These are phyloP conservation scores for Monsonia emarginata DNA, from an alignment of 441 rosid genomes.

Conservation along the genomic window DNA sequence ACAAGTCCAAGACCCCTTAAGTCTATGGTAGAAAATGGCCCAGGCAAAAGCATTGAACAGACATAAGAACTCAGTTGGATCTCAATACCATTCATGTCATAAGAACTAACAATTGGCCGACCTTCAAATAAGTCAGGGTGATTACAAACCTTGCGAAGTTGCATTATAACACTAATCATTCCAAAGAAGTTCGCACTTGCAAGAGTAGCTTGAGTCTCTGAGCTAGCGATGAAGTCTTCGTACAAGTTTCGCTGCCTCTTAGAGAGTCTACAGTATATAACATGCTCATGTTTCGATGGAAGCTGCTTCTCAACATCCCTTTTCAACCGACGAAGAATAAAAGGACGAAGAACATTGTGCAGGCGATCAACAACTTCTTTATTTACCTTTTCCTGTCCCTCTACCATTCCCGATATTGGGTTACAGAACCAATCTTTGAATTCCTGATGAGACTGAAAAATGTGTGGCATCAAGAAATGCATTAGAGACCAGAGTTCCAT, in stretches of 20 bases:
- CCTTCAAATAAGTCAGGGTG: conserved; percentile 99
- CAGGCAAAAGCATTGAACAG: conserved; percentile 55
- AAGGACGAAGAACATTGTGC: conserved; percentile 99
- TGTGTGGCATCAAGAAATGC: conserved; percentile 99
- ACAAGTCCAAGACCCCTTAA: conserved; percentile 60
- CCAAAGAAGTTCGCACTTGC: conserved; percentile 93
- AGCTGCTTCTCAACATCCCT: conserved; percentile 99
- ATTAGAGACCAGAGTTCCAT: conserved; percentile 99
- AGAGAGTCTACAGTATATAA: conserved; percentile 85
- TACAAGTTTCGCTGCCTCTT: conserved; percentile 97
- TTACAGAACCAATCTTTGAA: conserved; percentile 99
- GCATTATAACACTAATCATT: conserved; percentile 99
- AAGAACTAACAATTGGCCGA: conserved; percentile 95
- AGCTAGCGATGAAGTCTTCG: conserved; percentile 98
- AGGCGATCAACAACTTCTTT: conserved; percentile 96
- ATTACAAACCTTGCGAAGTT: conserved; percentile 97
- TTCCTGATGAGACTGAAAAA: conserved; percentile 99
- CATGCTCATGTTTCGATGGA: conserved; percentile 87
- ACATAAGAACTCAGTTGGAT: conserved; percentile 63
- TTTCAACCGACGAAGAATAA: conserved; percentile 87
- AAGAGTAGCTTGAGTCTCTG: conserved; percentile 98
- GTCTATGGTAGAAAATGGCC: conserved; percentile 57
- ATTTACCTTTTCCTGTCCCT: conserved; percentile 95
- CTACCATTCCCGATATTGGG: conserved; percentile 99
- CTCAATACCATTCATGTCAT: conserved; percentile 81